Base-by-base conservation (phyloP, 1,284 basidiomycete genomes). In the Pterulicium gracile region DNA sequence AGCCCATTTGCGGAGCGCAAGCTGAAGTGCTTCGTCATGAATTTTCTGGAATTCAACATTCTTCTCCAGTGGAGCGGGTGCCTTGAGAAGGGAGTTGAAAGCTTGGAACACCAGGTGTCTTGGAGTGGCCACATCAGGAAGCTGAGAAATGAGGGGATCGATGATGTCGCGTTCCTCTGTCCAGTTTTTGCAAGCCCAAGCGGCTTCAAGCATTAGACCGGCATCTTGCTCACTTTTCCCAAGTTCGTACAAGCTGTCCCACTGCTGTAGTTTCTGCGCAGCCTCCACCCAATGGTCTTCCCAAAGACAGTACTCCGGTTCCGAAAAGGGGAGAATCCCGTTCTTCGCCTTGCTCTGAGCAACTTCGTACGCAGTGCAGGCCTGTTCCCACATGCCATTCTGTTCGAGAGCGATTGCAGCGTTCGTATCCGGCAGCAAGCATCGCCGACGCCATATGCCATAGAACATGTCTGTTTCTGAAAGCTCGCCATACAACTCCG, bases 211-310 rank as follows among this genome's bases (percentile, higher is more conserved):
- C 55, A 93, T 72, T 36, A 98, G 69, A 59, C 98, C 96, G 49
- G 92, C 80, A 61, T 98, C 96, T 44, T 81, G 81, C 62, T 98
- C 96, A 46, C 76, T 81, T 54, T 85, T 84, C 1, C 93, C 93
- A n/a, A 98, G 76, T 43, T 98, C 94, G 50, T 88, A 81, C 14
- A 99, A 73, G 32, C 89, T 79, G 50, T 99, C 96, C 96, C 96
- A 99, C 57, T 98, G 88, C 61, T 98, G 96, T 20, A 99, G 70
- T 66, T 98, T 98, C 64, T 96, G 90, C 0, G 93, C 88, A 3
- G 94, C 81, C 14, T 96, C 69, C 51, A 98, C 89, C 96, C 97
- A 99, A 63, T 99, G 96, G 61, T 99, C 97, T 62, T 98, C 96
- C 96, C 96, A 99, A 15, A 99, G 70, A 56, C 89, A 92, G 62